Evolutionary conservation across 345 rosid species (phyloP).

Genomic region (Iberis pinnata): DNA sequence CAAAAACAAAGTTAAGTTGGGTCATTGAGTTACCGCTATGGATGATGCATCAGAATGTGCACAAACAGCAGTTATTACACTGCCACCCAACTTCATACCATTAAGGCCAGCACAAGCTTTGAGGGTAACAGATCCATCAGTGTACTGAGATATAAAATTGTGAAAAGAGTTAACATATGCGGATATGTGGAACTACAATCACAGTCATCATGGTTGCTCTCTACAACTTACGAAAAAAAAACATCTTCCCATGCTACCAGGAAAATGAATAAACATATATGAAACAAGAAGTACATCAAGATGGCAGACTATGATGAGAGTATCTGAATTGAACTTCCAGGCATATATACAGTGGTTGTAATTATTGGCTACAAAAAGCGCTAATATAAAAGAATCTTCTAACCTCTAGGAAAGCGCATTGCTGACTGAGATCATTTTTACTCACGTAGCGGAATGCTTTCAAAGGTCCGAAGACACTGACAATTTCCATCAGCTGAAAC

Average conservation of each 20-base stretch:
- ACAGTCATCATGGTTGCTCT: conserved; percentile 1
- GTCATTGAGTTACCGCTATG: conserved; percentile 38
- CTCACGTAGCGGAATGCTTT: conserved; percentile 59
- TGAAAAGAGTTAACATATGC: not conserved
- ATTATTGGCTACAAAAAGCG: conserved; percentile 9
- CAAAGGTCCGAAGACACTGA: conserved; percentile 75
- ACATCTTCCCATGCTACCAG: conserved; percentile 1
- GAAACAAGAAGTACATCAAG: conserved; percentile 12
- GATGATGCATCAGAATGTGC: conserved; percentile 42
- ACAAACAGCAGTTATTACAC: conserved; percentile 70
- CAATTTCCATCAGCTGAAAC: conserved; percentile 77
- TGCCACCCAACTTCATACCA: conserved; percentile 90
- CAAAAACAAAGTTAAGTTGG: not conserved
- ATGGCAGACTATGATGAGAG: not conserved
- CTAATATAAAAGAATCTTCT: conserved; percentile 19
- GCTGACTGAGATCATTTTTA: conserved; percentile 31
- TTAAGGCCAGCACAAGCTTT: conserved; percentile 87
- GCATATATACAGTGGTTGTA: not conserved
- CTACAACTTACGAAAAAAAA: not conserved
- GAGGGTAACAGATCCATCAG: conserved; percentile 54
- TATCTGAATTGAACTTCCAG: conserved; percentile 2
- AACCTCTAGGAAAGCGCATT: conserved; percentile 82
- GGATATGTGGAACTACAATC: conserved; percentile 1
- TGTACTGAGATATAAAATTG: conserved; percentile 40
- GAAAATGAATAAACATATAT: conserved; percentile 13